A percentile compares a stretch with the other conserved stretches of the same genome.
phyloP scores from a whole-genome alignment of 1,284 basidiomycete species.

The Volvariella surrecta region DNA sequence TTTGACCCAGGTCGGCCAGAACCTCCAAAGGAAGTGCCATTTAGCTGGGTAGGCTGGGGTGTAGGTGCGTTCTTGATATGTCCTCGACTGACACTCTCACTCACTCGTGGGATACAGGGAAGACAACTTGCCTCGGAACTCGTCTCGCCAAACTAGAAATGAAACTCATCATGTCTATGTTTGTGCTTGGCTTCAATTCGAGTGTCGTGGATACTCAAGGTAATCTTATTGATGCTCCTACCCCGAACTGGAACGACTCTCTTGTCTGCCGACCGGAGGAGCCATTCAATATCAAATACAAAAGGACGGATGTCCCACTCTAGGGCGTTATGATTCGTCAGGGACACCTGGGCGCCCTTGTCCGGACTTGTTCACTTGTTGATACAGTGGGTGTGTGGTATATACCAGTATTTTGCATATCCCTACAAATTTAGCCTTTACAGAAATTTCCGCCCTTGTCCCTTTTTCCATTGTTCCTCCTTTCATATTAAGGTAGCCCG shows the following conservation, averaged over 20 bases:
- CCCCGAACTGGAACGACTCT: conserved; percentile 70
- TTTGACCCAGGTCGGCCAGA: conserved; percentile 56
- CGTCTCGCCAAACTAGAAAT: conserved; percentile 64
- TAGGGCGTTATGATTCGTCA: too few species aligned
- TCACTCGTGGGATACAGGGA: conserved; percentile 34
- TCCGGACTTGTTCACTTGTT: too few species aligned
- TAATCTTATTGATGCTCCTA: conserved; percentile 34
- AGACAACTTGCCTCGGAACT: conserved; percentile 58
- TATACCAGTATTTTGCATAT: too few species aligned
- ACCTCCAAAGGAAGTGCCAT: conserved; percentile 33
- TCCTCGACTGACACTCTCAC: conserved; percentile 13
- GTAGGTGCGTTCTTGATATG: conserved; percentile 44
- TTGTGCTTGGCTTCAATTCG: conserved; percentile 53
- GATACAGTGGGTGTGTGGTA: too few species aligned
- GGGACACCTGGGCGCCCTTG: too few species aligned
- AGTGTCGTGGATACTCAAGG: conserved; percentile 44
- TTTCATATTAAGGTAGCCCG: too few species aligned
- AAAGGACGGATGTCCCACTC: conserved; percentile 26
- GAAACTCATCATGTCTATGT: conserved; percentile 58
- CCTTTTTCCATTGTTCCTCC: too few species aligned
- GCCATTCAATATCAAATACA: conserved; percentile 44
- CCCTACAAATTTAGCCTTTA: too few species aligned
- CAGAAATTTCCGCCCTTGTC: too few species aligned
- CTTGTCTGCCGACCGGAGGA: conserved; percentile 53
- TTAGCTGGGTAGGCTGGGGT: conserved; percentile 67